Conservation (phyloP, 768 basidiomycete genomes). For the Fomitopsis pulvina region DNA sequence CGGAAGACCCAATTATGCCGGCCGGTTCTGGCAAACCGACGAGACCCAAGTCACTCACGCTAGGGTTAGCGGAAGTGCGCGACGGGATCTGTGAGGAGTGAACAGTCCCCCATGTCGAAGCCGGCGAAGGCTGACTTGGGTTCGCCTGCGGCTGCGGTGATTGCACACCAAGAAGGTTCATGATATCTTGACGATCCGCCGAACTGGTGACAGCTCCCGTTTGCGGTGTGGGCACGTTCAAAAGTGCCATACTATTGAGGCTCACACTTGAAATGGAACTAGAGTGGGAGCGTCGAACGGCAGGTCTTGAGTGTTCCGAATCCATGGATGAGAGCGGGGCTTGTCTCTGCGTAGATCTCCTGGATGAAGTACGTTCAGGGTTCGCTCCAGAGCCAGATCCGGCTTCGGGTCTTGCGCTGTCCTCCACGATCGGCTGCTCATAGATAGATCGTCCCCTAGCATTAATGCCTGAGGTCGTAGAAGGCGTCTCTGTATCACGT, state of each 20-base stretch:
- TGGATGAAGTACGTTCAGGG: neutral
- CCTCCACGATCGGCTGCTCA: neutral
- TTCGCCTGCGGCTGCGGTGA: neutral
- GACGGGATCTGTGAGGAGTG: conserved; percentile 1
- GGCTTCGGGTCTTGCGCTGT: neutral
- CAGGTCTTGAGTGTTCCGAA: neutral
- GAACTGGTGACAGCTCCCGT: neutral
- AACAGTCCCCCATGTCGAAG: conserved; percentile 12
- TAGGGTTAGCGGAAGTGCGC: conserved; percentile 6
- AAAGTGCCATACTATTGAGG: neutral
- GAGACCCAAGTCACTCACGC: conserved; percentile 8
- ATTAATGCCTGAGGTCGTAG: neutral
- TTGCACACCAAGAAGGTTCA: neutral
- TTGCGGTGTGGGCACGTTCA: neutral
- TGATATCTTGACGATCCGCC: neutral
- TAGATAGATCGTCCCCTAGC: neutral
- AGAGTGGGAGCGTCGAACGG: neutral
- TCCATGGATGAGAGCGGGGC: neutral
- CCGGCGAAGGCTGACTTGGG: conserved; percentile 9
- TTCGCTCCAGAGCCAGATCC: neutral
- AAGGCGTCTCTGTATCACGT: neutral
- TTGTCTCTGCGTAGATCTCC: neutral
- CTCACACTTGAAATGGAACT: neutral
- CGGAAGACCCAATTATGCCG: neutral
- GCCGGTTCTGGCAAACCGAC: conserved; percentile 4